Conservation (phyloP, 2,329 filamentous ascomycete genomes). For the Cladophialophora immunda region DNA sequence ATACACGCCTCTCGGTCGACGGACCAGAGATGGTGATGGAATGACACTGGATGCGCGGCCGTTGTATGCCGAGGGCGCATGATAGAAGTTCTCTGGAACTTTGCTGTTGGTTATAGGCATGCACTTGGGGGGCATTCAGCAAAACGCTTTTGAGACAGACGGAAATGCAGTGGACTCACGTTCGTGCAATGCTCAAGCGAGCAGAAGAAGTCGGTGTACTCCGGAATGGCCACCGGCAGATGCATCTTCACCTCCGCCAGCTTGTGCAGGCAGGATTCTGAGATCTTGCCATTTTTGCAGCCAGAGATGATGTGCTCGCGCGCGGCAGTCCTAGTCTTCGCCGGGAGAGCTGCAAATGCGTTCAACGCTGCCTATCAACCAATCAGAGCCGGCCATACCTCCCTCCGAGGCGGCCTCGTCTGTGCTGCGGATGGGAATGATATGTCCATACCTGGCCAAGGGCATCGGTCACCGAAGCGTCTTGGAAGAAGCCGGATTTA, state of each 20-base stretch:
- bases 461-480: conserved; percentile 38
- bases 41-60: conserved; percentile 50
- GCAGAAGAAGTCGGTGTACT: conserved; percentile 68
- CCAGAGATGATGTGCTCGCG: conserved; percentile 27
- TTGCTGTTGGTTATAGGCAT: conserved; percentile 46
- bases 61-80: conserved; percentile 63
- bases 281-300: conserved; percentile 10
- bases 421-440: not conserved
- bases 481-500: conserved; percentile 43
- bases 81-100: conserved; percentile 57
- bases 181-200: conserved; percentile 59
- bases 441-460: conserved; percentile 40
- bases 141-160: not conserved
- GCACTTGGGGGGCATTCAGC: conserved; percentile 7
- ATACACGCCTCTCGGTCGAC: conserved; percentile 25
- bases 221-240: conserved; percentile 63
- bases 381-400: conserved; percentile 3
- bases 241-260: conserved; percentile 58
- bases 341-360: conserved; percentile 58
- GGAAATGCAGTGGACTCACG: conserved; percentile 1
- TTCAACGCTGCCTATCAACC: conserved; percentile 54
- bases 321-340: conserved; percentile 29
- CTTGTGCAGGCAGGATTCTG: conserved; percentile 35
- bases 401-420: not conserved
- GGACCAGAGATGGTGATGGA: conserved; percentile 21